Percentiles rank a stretch among this genome's conserved stretches.
These are phyloP conservation scores for Beauveria scarabaeidicola DNA, from an alignment of 2,329 filamentous ascomycete genomes.

Conservation along the genomic window DNA sequence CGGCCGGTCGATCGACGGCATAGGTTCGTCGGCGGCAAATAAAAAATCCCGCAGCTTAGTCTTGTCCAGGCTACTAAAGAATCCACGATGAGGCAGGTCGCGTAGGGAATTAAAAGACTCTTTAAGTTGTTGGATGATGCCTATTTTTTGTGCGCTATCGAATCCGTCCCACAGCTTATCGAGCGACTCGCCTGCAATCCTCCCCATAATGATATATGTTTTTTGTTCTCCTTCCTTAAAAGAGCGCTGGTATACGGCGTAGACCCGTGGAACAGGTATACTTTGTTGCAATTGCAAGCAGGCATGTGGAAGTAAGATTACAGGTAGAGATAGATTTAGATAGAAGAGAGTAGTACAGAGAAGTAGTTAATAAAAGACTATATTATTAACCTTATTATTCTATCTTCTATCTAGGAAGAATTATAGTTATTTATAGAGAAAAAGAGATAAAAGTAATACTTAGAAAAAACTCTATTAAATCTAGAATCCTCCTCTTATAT, in stretches of 20 bases:
- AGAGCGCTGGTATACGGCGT: conserved; percentile 9
- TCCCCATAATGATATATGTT: conserved; percentile 15
- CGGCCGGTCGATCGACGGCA: background rate
- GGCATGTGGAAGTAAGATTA: no score
- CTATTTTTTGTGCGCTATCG: background rate
- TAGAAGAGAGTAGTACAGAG: no score
- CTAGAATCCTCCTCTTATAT: no score
- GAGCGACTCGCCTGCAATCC: conserved; percentile 9
- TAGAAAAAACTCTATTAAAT: no score
- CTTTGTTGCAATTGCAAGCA: no score
- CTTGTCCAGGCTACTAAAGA: conserved; percentile 12
- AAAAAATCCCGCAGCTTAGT: conserved; percentile 11
- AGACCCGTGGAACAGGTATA: conserved; percentile 12
- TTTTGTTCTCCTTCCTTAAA: background rate
- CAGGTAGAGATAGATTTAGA: no score
- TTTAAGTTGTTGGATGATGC: conserved; percentile 3
- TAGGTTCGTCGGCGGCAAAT: conserved; percentile 9
- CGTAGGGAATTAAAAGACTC: conserved; percentile 10
- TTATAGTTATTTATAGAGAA: no score
- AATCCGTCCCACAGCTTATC: conserved; percentile 10
- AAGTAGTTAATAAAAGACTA: no score
- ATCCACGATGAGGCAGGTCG: conserved; percentile 4
- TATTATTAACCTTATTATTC: no score
- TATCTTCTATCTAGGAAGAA: no score
- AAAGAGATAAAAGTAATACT: no score